A percentile compares a stretch with the other conserved stretches of the same genome.
Conservation (phyloP, 2,329 filamentous ascomycete species). For the Clarireedia hainanense region DNA sequence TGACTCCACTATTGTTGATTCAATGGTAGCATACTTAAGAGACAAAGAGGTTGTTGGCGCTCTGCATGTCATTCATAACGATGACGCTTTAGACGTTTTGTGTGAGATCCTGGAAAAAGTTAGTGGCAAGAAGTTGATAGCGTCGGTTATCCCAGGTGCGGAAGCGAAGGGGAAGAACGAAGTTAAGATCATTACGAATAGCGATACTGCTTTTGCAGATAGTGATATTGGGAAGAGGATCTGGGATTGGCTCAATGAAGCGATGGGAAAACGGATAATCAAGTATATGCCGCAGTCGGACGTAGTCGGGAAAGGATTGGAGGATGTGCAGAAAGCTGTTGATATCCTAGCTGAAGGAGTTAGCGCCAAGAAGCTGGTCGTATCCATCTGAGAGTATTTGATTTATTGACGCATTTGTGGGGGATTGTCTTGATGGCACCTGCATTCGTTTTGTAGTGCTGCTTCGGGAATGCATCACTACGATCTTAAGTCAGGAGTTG, state of each 20-base stretch:
- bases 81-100: not conserved
- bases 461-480: too few relatives aligned
- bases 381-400: not conserved
- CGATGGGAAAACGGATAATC: not conserved
- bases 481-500: too few relatives aligned
- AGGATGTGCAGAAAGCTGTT: not conserved
- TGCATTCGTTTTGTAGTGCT: too few relatives aligned
- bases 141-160: not conserved
- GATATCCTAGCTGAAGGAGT: conserved; percentile 1
- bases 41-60: conserved; percentile 28
- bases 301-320: conserved; percentile 1
- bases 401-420: too few relatives aligned
- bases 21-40: conserved; percentile 27
- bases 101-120: not conserved
- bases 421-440: too few relatives aligned
- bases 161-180: not conserved
- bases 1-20: conserved; percentile 20
- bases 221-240: not conserved
- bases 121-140: conserved; percentile 1
- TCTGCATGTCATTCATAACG: conserved; percentile 12
- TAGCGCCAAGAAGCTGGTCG: conserved; percentile 3
- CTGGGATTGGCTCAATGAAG: not conserved
- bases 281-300: conserved; percentile 2
- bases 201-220: too few relatives aligned
- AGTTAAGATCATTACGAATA: not conserved